Base-by-base conservation (phyloP, 2,329 filamentous ascomycete genomes). In the Emergomyces orientalis region DNA sequence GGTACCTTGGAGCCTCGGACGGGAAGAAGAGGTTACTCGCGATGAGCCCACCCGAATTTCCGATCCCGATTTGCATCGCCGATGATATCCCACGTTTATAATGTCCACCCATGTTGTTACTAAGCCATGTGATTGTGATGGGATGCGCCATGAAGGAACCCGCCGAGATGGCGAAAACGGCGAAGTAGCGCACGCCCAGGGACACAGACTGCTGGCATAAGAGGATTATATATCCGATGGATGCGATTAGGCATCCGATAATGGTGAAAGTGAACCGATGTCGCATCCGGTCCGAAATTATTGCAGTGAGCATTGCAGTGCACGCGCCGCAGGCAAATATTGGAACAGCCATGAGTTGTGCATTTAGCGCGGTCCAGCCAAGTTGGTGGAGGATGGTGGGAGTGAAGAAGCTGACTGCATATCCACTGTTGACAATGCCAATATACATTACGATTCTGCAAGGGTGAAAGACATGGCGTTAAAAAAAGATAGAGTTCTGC, bases 311-410 rank as follows among this genome's bases (percentile, higher is more conserved):
- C 0, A 87, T 75, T 2, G 83, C 79, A 0, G 85, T 69, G 3
- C 84, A 82, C 58, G 87, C 85, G 17, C 89, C 87, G 0, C 84
- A 81, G 70, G 88, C 81, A 71, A 84, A 82, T 66, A 86, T 82
- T 3, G 82, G 80, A 25, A 82, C 76, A 0, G 77, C 76, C 71
- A 79, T 73, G 13, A 84, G 68, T 77, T 84, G 65, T 70, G 83
- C 75, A 8, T 69, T 70, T 27, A 81, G 81, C 4, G 79, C 77
- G 0, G 78, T 77, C 69, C 86, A 87, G 3, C 85, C 83, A 1
- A 87, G 74, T 47, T 81, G 79, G 14, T 60, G 71, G 60, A 79
- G 70, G 54, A 79, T 79, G 11, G 76, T 79, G 1, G 76, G 77
- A 4, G 76, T 71, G 68, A 75, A 79, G 63, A 79, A 73, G 13